phyloP scores from a whole-genome alignment of 305 asterid species.

The Fraxinus angustifolia region DNA sequence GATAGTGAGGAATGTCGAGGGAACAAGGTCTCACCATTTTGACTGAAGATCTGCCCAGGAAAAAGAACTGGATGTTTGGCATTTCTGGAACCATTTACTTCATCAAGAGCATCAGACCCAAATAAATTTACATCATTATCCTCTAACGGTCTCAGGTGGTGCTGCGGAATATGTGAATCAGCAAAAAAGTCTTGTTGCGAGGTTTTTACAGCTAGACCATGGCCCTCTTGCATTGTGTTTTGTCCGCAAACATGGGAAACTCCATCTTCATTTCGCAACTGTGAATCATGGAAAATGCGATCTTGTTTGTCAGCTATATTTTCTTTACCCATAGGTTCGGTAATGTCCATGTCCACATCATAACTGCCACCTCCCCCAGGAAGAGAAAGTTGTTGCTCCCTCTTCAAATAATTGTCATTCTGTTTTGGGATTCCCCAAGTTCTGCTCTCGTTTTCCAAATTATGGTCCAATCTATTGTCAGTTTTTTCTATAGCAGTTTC shows the following conservation, averaged over 20 bases:
- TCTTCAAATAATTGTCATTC: constrained; percentile 28
- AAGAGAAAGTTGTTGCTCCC: constrained; percentile 27
- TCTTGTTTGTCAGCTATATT: constrained; percentile 32
- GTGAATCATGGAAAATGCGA: constrained; percentile 27
- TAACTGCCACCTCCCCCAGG: constrained; percentile 29
- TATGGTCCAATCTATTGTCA: constrained; percentile 28
- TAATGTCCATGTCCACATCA: constrained; percentile 28
- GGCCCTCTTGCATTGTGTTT: constrained; percentile 31
- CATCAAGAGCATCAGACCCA: constrained; percentile 36
- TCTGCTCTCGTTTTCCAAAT: constrained; percentile 35
- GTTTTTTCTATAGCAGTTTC: constrained; percentile 24
- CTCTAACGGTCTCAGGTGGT: constrained; percentile 27
- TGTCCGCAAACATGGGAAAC: constrained; percentile 30
- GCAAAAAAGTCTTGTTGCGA: constrained; percentile 33
- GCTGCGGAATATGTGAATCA: constrained; percentile 38
- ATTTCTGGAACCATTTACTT: constrained; percentile 32
- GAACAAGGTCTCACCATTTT: constrained; percentile 36
- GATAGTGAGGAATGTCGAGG: constrained; percentile 35
- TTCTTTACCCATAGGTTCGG: constrained; percentile 35
- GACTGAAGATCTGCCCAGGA: constrained; percentile 43
- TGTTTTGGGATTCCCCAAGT: constrained; percentile 31
- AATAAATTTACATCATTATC: constrained; percentile 27
- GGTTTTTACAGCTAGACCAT: constrained; percentile 19
- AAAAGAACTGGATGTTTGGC: constrained; percentile 31
- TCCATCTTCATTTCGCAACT: constrained; percentile 34